Evolutionary conservation across 2,329 filamentous ascomycete genomes (phyloP), one percentile per base, ranked within the genome.

Genomic region (Colletotrichum tofieldiae): DNA sequence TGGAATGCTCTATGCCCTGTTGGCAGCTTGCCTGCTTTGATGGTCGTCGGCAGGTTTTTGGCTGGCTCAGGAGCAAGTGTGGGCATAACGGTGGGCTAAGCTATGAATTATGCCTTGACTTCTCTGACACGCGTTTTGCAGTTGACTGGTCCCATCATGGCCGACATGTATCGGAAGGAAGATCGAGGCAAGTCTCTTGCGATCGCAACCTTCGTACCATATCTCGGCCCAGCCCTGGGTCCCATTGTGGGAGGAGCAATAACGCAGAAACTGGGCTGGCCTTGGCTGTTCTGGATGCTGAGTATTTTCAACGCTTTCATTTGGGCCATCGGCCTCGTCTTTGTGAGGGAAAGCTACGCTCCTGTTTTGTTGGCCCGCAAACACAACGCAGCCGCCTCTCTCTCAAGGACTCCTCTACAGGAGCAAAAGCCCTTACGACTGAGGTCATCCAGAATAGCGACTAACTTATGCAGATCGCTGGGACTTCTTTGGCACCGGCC

Each of bases 11-110:
- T 81, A 18, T 88, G 87, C 76, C 88, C 89, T 0, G 77, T 87
- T 23, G 84, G 87, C 1, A 84, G 84, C 0, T 83, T 80, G 9
- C 77, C 89, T n/a, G 81, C 79, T 20, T 78, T 85, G 60, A 83
- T 92, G 51, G 86, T 91, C 60, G 84, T 81, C 5, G 90, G 92
- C 75, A 87, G 91, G 1, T 88, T 93, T 74, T 74, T 93, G 2
- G 86, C 87, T 5, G 93, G 92, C 7, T 76, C 75, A 1, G 81
- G 80, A 0, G 80, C 80, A 1, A 77, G 76, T 32, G 78, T 75
- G 0, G 81, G 79, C 1, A 65, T 80, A 4, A 77, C 77, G 5
- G 80, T 82, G 71, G 65, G 77, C 74, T 32, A 11, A 37, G 35
- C 35, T 37, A 9, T 9, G 1, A 5, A 5, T 37, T 37, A 2